Base-by-base conservation (phyloP, 805 yeast species). In the Brettanomyces sp. region DNA sequence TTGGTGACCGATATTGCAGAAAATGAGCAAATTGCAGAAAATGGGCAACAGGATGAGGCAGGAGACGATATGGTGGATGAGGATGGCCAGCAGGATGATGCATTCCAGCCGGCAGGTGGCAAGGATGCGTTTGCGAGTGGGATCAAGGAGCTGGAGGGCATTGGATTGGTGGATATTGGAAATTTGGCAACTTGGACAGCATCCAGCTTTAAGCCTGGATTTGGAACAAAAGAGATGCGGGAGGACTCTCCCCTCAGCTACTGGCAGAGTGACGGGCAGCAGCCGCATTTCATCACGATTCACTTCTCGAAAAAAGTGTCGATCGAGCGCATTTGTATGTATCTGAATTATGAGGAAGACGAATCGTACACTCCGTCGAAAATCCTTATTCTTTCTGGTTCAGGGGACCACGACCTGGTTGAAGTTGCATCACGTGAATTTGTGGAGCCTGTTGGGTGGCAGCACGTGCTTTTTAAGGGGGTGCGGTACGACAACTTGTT, bases 221-320 rank as follows among this genome's bases (percentile, higher is more conserved):
- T 70, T 54, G 93, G 93, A 0, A 72, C 87, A 21, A 66, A 66
- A n/a, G 82, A 82, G 54, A 68, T 91, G 5, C 67, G 93, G 30
- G 86, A 85, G 44, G 89, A 83, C 54, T 72, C 80, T 4, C 85
- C 91, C 0, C 70, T 73, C 28, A 66, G 80, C 1, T 91, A 72
- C 60, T 93, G 99, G 99, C 99, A 93, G 63, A 83, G 95, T 40
- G 99, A 93, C 59, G 99, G 97, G 0, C 72, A 75, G 11, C 87
- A 83, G 54, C 99, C 98, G 0, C 99, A 93, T 64, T 70, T 67
- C 25, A 68, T 93, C 5, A 85, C 85, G 41, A 75, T 88, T 2
- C 89, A 80, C 56, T 93, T 93, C 62, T 72, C 89, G 30, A 89
- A 85, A 56, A 72, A 78, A 43, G 95, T 89, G 4, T 70, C 79